Percentiles rank a stretch among this genome's conserved stretches.
Evolutionary conservation across 345 rosid genomes (phyloP).

Genomic region (Syzygium jambos): DNA sequence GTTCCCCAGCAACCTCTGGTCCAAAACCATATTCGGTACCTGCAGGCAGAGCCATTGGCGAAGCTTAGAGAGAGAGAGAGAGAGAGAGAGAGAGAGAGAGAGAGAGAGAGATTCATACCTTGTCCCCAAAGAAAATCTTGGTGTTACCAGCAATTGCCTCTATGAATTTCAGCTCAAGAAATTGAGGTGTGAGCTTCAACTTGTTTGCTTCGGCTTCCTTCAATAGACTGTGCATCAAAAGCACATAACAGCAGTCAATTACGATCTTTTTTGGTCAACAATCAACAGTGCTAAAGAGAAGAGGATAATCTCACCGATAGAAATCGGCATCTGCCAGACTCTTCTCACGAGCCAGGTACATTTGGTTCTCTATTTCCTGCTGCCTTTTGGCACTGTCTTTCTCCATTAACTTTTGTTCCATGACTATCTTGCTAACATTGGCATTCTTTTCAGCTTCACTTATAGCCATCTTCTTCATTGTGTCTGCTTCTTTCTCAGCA

Average conservation of each 20-base stretch:
- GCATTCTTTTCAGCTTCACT: constrained; percentile 92
- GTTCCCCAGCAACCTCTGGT: constrained; percentile 84
- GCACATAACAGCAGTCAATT: background rate
- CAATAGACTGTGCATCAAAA: constrained; percentile 29
- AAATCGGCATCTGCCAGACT: constrained; percentile 79
- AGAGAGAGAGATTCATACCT: constrained; percentile 27
- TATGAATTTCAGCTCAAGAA: constrained; percentile 82
- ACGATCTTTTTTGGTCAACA: background rate
- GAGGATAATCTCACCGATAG: constrained; percentile 44
- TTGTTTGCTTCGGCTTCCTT: constrained; percentile 93
- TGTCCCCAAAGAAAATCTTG: constrained; percentile 84
- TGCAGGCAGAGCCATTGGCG: constrained; percentile 4
- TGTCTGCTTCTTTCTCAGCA: constrained; percentile 89
- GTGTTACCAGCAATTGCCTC: constrained; percentile 83
- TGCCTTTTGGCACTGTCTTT: constrained; percentile 70
- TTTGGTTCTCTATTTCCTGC: constrained; percentile 77
- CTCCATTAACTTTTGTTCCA: constrained; percentile 87
- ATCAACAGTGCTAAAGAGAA: background rate
- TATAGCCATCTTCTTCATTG: constrained; percentile 73
- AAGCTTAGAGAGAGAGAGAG: background rate
- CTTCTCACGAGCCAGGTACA: constrained; percentile 72
- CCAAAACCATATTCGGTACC: constrained; percentile 81
- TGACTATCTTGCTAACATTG: constrained; percentile 68
- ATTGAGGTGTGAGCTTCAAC: constrained; percentile 81
- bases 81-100: background rate